These are phyloP conservation scores for Helotiales sp. DNA, from an alignment of 2,329 filamentous ascomycete species.

Conservation along the genomic window DNA sequence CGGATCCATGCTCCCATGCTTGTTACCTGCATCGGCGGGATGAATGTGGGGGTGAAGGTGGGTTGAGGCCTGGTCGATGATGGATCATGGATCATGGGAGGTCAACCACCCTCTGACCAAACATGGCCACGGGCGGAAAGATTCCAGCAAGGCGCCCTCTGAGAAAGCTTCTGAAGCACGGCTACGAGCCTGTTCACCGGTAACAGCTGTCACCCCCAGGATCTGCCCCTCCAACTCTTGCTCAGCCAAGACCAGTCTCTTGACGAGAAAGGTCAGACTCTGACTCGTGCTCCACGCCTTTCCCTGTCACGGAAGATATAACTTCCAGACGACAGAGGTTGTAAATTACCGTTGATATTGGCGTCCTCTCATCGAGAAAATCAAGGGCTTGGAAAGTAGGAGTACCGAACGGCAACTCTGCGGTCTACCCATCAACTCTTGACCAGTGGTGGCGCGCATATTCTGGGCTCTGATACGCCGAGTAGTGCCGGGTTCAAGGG, in stretches of 20 bases:
- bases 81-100: not conserved
- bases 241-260: not conserved
- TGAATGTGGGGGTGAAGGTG: slow-evolving; percentile 18
- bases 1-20: slow-evolving; percentile 6
- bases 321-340: not conserved
- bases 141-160: slow-evolving; percentile 1
- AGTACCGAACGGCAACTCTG: not conserved
- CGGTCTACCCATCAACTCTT: not conserved
- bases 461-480: slow-evolving; percentile 1
- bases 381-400: not conserved
- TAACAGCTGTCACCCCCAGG: slow-evolving; percentile 4
- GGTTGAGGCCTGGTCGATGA: not conserved
- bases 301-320: not conserved
- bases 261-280: not conserved
- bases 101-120: slow-evolving; percentile 7
- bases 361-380: not conserved
- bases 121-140: not conserved
- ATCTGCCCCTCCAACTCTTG: not conserved
- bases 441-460: not conserved
- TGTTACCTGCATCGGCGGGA: slow-evolving; percentile 17
- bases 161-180: slow-evolving; percentile 7
- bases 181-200: not conserved
- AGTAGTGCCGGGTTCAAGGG: not conserved
- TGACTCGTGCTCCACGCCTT: not conserved
- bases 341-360: not conserved